Evolutionary conservation across 78 protist genomes (phyloP).

Genomic region (Tieghemostelium lacteum): DNA sequence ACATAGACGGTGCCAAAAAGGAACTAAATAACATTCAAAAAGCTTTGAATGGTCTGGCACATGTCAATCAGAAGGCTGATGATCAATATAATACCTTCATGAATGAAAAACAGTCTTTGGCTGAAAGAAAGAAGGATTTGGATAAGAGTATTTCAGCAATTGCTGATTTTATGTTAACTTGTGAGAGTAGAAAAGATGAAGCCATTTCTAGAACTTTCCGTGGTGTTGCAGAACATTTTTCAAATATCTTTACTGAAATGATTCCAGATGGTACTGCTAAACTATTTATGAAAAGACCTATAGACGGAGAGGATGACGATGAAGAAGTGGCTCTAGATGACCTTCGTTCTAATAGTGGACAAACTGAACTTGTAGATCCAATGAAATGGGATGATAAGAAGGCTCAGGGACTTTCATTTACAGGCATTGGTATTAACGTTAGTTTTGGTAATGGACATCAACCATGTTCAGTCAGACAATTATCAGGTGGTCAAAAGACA

Average conservation of each 20-base stretch:
- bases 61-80: constrained; percentile 98
- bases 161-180: constrained; percentile 73
- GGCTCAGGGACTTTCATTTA: constrained; percentile 17
- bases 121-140: constrained; percentile 76
- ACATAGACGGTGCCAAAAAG: constrained; percentile 13
- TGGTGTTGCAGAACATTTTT: constrained; percentile 87
- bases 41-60: constrained; percentile 81
- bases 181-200: constrained; percentile 96
- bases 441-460: constrained; percentile 70
- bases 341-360: too few relatives aligned
- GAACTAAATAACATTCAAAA: constrained; percentile 22
- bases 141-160: constrained; percentile 81
- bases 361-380: too few relatives aligned
- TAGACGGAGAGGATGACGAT: constrained; percentile 10
- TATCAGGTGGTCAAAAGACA: constrained; percentile 94
- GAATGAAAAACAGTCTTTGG: constrained; percentile 78
- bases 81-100: constrained; percentile 92
- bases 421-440: constrained; percentile 86
- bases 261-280: constrained; percentile 92
- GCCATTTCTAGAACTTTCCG: constrained; percentile 95
- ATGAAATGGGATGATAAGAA: neutral
- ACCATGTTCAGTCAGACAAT: constrained; percentile 38
- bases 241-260: constrained; percentile 89
- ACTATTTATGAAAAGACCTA: constrained; percentile 81
- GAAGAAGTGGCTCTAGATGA: constrained; percentile 44